phyloP scores from a whole-genome alignment of 2,329 filamentous ascomycete genomes.

The Penicillium sp. region DNA sequence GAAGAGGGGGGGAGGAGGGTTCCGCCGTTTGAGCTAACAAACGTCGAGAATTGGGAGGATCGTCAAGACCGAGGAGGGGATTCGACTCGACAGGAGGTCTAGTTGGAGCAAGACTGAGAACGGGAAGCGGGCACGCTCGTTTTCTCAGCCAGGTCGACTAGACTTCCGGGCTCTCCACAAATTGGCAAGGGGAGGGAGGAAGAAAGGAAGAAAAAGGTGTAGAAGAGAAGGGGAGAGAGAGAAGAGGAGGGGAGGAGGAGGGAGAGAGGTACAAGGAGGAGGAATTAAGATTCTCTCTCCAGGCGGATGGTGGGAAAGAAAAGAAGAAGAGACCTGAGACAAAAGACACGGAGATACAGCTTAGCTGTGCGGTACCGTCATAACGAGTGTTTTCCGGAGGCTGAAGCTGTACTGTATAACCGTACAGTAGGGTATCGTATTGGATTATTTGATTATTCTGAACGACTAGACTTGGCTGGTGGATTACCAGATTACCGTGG shows the following conservation, averaged over 20 bases:
- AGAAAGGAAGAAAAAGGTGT: conserved; percentile 41
- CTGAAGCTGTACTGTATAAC: conserved; percentile 22
- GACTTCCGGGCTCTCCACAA: conserved; percentile 49
- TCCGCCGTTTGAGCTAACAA: conserved; percentile 50
- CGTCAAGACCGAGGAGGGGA: conserved; percentile 47
- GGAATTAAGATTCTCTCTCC: conserved; percentile 49
- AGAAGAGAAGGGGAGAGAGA: conserved; percentile 42
- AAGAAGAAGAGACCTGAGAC: conserved; percentile 39
- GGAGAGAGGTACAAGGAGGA: conserved; percentile 44
- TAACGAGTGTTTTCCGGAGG: conserved; percentile 31
- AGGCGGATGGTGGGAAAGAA: conserved; percentile 49
- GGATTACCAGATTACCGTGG: not conserved
- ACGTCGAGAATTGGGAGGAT: conserved; percentile 42
- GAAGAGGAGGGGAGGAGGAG: conserved; percentile 40
- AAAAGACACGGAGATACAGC: conserved; percentile 38
- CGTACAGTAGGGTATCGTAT: not conserved
- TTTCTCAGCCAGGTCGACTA: conserved; percentile 42
- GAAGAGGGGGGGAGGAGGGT: conserved; percentile 24
- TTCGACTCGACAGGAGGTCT: conserved; percentile 48
- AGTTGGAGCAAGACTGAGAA: conserved; percentile 39
- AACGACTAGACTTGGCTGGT: not conserved
- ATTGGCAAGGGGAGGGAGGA: conserved; percentile 41
- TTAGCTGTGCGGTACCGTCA: conserved; percentile 35
- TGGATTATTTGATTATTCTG: not conserved
- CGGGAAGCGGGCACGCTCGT: conserved; percentile 32